Evolutionary conservation across 345 rosid genomes (phyloP), one percentile per base, ranked within the genome.

Genomic region (Brassica rapa): DNA sequence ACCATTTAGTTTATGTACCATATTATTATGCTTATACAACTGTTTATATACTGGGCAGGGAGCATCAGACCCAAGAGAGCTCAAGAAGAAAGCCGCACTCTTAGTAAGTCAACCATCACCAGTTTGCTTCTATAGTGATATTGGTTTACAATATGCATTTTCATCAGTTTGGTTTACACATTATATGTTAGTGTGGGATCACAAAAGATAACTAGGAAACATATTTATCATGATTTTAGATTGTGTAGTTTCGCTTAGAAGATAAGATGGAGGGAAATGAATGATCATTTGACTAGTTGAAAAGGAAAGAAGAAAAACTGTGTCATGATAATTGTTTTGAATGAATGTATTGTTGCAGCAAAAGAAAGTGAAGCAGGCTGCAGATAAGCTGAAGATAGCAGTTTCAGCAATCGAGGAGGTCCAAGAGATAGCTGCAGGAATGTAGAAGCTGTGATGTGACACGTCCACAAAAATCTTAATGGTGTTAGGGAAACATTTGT

Each of bases 321-420:
- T 39, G 10, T 33, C 1, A 16, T 70, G 41, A 27, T 63, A 53
- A 70, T 51, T 51, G 5, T 3, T 15, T 49, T 61, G 25, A 29
- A 57, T 68, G 56, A 67, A 46, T 73, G 6, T 51, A 7, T 7
- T 55, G 65, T 73, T 80, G 75, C 71, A 80, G 82, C 19, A 63
- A 74, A 73, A 37, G 75, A 80, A 74, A 23, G 75, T 74, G 75
- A 80, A 74, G 75, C 79, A 74, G n/a, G 82, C 75, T 19, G 71
- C 66, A 53, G 79, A 72, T 1, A 80, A 62, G 82, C 69, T 74
- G 79, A 68, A 69, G 29, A 0, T 5, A 74, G 83, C 80, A 30
- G 68, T 63, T 0, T 3, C 68, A 24, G 76, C 79, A 12, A 70
- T 80, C 19, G 63, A 74, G 53, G 80, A 75, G 68, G 68, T 75